Base-by-base conservation (phyloP, 805 yeast species). In the Sugiyamaella marilandica region DNA sequence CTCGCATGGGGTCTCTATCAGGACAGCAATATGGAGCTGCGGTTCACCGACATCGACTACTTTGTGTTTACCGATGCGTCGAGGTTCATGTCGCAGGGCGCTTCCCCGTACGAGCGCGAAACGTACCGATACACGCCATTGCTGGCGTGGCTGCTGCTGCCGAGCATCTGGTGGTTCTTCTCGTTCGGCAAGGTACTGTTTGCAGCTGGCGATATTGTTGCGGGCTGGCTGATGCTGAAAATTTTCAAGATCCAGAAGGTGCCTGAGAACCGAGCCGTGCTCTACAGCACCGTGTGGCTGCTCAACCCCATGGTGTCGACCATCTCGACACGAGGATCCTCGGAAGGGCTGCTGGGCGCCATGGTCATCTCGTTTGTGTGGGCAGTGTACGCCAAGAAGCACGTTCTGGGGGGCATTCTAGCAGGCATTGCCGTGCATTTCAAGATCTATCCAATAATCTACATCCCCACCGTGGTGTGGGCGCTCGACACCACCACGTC, bases 111-210 rank as follows among this genome's bases (percentile, higher is more conserved):
- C 62, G 60, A 66, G 18, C 74, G 99, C 56, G 96, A 85, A 52
- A 94, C 99, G 0, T 94, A 92, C 63, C 72, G 99, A 45, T 94
- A 94, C 63, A 92, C 99, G 0, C 99, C 99, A 10, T 67, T 94
- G 35, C 71, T 94, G 33, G 83, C 97, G 10, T 89, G 96, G 94
- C 55, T 87, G 29, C 70, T 94, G 37, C 65, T 82, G 1, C 97
- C 97, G 0, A 85, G 87, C 29, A 72, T 78, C 1, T 56, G 59
- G 45, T 56, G 62, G 57, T 64, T 67, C 55, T 78, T 78, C 62
- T 76, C 82, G 56, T 86, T 85, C 62, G 98, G 98, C 1, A 94
- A 94, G 66, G 57, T 83, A 5, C 53, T 92, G 16, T 94, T 94
- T 66, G 79, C 90, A 50, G 32, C 78, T 0, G 82, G 95, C 59